A percentile compares a stretch with the other conserved stretches of the same genome.
Evolutionary conservation across 1,284 basidiomycete genomes (phyloP).

Genomic region (Fistulina hepatica): DNA sequence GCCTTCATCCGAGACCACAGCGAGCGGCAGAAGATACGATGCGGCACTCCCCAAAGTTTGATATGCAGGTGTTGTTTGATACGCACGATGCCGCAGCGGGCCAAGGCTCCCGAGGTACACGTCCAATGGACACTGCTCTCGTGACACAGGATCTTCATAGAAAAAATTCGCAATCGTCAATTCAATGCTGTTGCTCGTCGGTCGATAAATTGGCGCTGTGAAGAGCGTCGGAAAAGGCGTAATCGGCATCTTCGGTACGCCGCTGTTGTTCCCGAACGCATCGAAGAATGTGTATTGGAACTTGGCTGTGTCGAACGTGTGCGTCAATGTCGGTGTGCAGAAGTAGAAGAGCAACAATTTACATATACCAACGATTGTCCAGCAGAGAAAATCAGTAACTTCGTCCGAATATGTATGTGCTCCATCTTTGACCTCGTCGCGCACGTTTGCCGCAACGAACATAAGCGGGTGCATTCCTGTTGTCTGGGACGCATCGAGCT

Average conservation of each 20-base stretch:
- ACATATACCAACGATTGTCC: conserved; percentile 96
- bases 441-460: conserved; percentile 64
- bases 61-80: conserved; percentile 54
- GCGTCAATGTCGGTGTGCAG: conserved; percentile 16
- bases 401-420: conserved; percentile 64
- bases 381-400: conserved; percentile 90
- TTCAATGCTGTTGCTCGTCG: conserved; percentile 63
- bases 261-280: conserved; percentile 68
- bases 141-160: conserved; percentile 58
- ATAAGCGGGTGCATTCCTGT: conserved; percentile 69
- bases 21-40: no score
- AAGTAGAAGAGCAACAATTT: conserved; percentile 27
- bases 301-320: conserved; percentile 48
- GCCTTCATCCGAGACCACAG: no score
- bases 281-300: conserved; percentile 95
- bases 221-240: conserved; percentile 86
- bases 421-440: conserved; percentile 67
- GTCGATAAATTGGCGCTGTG: conserved; percentile 67
- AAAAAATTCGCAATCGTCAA: conserved; percentile 80
- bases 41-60: no score
- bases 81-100: conserved; percentile 63
- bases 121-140: conserved; percentile 59
- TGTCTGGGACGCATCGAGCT: conserved; percentile 59
- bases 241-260: conserved; percentile 67
- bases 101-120: conserved; percentile 86